Base-by-base conservation (phyloP, 805 yeast genomes). In the Maudiozyma barnettii region DNA sequence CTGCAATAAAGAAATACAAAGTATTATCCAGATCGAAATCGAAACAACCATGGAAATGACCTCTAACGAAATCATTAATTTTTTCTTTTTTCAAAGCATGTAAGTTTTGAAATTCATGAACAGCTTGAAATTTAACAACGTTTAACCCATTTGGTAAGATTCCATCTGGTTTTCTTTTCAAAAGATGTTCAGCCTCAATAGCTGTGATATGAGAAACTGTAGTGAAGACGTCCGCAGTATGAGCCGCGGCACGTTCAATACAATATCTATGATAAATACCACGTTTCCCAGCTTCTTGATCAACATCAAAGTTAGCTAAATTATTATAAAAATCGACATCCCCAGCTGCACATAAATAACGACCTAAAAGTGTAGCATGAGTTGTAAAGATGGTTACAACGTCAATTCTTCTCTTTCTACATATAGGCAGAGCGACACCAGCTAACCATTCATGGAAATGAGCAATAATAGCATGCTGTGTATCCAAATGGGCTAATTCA, bases 401-500 rank as follows among this genome's bases (percentile, higher is more conserved):
- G 60, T 91, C 99, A 49, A 91, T 82, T 59, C 88, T 78, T 60
- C 98, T 80, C 66, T 87, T 87, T 59, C 96, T 75, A 65, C 96
- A 89, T 48, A 91, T 72, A 0, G 99, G 97, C 50, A 93, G 71
- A 0, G 95, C 96, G 41, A 93, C 89, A 57, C 98, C 97, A 1
- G 99, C 97, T 49, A 91, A 76, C 99, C 99, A 91, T 70, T 91
- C 99, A 70, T 91, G 99, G 65, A 85, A 90, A 63, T 91, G 99
- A 48, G 93, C 82, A 51, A 91, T 82, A 45, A 93, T 89, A 0
- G 98, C 97, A 57, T 91, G 80, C 45, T 83, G 83, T 21, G 80
- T 76, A 65, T 93, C 95, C 58, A 81, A 79, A 61, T 74, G 79
- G n/a, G 86, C 87, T 63, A 87, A 76, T 66, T 93, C 98, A 16